phyloP scores from a whole-genome alignment of 1,284 basidiomycete species.

The Entoloma clypeatum region DNA sequence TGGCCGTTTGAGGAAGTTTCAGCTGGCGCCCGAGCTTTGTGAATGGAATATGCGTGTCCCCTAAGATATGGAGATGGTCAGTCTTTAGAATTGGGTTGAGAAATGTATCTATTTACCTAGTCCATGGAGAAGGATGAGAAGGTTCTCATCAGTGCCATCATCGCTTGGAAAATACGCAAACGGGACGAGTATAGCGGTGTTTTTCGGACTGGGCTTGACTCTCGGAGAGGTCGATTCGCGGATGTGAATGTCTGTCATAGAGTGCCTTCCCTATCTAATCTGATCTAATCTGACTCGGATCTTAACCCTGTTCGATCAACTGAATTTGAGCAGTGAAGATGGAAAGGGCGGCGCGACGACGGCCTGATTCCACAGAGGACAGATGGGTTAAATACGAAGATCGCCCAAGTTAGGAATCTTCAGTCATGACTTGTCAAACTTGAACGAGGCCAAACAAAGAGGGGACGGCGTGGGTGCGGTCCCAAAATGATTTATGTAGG shows the following conservation, averaged over 20 bases:
- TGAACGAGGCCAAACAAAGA: no score
- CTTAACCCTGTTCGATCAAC: no score
- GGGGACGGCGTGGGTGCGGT: no score
- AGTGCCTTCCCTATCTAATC: no score
- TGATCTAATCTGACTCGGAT: no score
- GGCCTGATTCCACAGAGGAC: no score
- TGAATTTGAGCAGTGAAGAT: no score
- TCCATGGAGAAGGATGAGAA: slow-evolving; percentile 84
- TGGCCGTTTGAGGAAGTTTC: slow-evolving; percentile 84
- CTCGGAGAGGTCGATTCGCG: slow-evolving; percentile 19
- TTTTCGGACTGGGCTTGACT: slow-evolving; percentile 50
- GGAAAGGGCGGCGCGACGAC: no score
- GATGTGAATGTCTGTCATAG: slow-evolving; percentile 23
- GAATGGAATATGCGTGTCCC: slow-evolving; percentile 81
- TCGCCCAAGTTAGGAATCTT: no score
- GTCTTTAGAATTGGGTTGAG: slow-evolving; percentile 3
- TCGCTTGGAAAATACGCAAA: slow-evolving; percentile 67
- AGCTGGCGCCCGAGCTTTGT: slow-evolving; percentile 67
- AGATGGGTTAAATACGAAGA: no score
- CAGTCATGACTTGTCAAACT: no score
- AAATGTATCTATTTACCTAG: slow-evolving; percentile 54
- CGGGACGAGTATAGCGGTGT: slow-evolving; percentile 45
- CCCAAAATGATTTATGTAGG: no score
- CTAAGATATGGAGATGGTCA: slow-evolving; percentile 37
- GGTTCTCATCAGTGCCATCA: slow-evolving; percentile 83